Conservation (phyloP, 345 rosid species). For the Combretum micranthum region DNA sequence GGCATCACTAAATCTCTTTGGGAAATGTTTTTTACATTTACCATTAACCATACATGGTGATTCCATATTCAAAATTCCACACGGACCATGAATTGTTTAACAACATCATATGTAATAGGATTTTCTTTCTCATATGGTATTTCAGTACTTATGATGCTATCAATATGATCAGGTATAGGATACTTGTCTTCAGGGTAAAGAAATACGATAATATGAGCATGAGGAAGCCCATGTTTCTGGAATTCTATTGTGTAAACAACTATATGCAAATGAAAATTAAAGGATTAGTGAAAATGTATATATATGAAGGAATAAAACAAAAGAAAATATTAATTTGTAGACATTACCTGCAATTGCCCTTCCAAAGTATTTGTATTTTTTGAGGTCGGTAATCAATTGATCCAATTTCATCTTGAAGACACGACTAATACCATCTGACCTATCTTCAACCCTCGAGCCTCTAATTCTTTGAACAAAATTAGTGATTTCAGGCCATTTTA, state of each 20-base stretch:
- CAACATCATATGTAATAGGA: not conserved
- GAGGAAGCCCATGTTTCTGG: not conserved
- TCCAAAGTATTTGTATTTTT: not conserved
- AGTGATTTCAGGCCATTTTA: slow-evolving; percentile 8
- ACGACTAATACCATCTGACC: not conserved
- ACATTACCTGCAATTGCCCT: not conserved
- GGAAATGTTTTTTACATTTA: not conserved
- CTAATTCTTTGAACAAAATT: not conserved
- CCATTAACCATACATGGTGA: not conserved
- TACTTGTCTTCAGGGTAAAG: not conserved
- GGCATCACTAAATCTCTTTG: not conserved
- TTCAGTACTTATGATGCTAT: not conserved
- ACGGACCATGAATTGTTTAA: slow-evolving; percentile 2
- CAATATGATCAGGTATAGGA: not conserved
- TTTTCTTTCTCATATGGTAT: not conserved
- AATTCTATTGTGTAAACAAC: slow-evolving; percentile 4
- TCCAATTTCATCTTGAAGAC: not conserved
- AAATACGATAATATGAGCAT: slow-evolving; percentile 2
- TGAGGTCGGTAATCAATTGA: not conserved
- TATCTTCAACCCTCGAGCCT: not conserved
- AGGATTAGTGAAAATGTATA: not conserved
- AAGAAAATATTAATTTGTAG: not conserved
- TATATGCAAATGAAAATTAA: not conserved
- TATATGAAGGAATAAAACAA: not conserved
- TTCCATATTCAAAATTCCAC: not conserved